Evolutionary conservation across 1,284 basidiomycete genomes (phyloP).

Genomic region (Heterobasidion occidentale): DNA sequence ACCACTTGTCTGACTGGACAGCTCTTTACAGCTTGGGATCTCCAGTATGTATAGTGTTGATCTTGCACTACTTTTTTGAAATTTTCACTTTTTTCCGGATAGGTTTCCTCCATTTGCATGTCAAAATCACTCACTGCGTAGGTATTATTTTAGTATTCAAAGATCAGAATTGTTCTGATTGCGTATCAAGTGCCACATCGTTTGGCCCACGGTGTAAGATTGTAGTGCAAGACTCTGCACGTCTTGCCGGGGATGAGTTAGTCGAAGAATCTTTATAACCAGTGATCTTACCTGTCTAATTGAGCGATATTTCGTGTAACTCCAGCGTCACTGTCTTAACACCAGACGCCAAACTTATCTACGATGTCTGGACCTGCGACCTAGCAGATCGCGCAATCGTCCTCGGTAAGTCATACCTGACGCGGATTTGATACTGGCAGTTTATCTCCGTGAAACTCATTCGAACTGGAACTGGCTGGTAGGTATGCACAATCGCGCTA

Average conservation of each 20-base stretch:
- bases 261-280: slow-evolving; percentile 7
- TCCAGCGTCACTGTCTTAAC: slow-evolving; percentile 20
- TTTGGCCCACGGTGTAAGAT: slow-evolving; percentile 42
- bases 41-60: not conserved
- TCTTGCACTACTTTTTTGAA: no score
- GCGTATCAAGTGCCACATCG: slow-evolving; percentile 34
- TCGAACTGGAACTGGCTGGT: slow-evolving; percentile 1
- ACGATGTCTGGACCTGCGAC: slow-evolving; percentile 39
- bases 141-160: slow-evolving; percentile 11
- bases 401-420: slow-evolving; percentile 34
- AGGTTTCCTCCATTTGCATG: slow-evolving; percentile 36
- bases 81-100: not conserved
- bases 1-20: not conserved
- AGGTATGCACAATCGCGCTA: slow-evolving; percentile 46
- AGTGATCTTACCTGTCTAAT: not conserved
- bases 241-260: slow-evolving; percentile 24
- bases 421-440: slow-evolving; percentile 35
- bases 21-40: not conserved
- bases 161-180: not conserved
- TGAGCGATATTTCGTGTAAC: not conserved
- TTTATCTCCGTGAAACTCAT: not conserved
- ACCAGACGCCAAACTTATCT: slow-evolving; percentile 29
- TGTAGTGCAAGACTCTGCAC: slow-evolving; percentile 32
- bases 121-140: slow-evolving; percentile 43
- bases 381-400: not conserved